Base-by-base conservation (phyloP, 768 basidiomycete genomes). In the Suillus ampliporus region DNA sequence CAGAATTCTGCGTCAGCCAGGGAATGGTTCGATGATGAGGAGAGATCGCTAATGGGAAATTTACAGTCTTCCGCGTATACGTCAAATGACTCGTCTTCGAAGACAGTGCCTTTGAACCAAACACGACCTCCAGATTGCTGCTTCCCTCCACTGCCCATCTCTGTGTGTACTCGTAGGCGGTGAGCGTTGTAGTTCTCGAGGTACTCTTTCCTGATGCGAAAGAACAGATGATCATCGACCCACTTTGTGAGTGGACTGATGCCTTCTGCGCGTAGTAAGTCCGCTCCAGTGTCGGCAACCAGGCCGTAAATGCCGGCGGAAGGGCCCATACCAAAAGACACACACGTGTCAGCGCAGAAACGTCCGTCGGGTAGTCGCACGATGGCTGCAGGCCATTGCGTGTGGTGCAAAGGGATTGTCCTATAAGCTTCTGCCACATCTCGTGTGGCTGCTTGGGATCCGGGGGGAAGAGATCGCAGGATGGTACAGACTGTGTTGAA, bases 31-130 rank as follows among this genome's bases (percentile, higher is more conserved):
- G 38, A 38, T 3, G 38, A 38, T 9, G 9, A 3, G 3, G 10
- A 3, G 8, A 44, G 43, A 15, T 23, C 3, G 1, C 2, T 4
- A 44, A 76, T 28, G 3, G 66, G 64, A 37, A 61, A 62, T 1
- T 14, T 4, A 9, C 62, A 61, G 48, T 81, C 77, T 53, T 81
- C 74, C 38, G 74, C 72, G 54, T 74, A 78, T 57, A 79, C 73
- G 28, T 76, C 68, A 0, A 50, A 9, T 0, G 19, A 23, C 0
- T 67, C 72, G 50, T 72, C 60, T 0, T 64, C 65, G 19, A 71
- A 44, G 2, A 23, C 17, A 0, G 57, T 47, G 0, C 77, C 78
- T 41, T 59, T 46, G 57, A 58, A 80, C 74, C 76, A 79, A 0
- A 71, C 47, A 0, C 67, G 11, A 1, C 71, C 68, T 0, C 61